Percentiles rank a stretch among this genome's conserved stretches.
Conservation (phyloP, 768 basidiomycete species). For the Trametes elegans region DNA sequence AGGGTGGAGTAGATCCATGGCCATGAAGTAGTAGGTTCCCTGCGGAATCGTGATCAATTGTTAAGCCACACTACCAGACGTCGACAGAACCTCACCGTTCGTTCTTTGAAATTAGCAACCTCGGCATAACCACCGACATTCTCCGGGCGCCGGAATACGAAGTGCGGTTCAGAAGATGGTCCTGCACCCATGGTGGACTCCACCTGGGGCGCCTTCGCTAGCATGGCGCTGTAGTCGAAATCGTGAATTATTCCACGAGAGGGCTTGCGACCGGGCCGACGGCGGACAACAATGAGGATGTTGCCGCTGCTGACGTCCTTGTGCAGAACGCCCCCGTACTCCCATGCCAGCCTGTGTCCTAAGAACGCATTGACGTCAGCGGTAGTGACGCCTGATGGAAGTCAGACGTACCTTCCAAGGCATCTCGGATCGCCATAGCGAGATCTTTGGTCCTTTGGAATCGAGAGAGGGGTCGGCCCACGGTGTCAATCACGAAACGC, state of each 20-base stretch:
- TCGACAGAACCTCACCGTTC: not conserved
- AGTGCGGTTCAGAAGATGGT: not conserved
- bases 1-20: not conserved
- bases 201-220: not conserved
- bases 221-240: conserved; percentile 1
- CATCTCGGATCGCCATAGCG: conserved; percentile 6
- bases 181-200: not conserved
- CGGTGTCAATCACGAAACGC: conserved; percentile 2
- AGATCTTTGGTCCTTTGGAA: conserved; percentile 9
- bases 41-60: too few species aligned
- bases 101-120: not conserved
- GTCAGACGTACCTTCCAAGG: conserved; percentile 8
- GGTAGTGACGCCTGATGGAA: too few species aligned
- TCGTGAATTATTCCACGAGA: not conserved
- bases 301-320: not conserved
- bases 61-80: too few species aligned
- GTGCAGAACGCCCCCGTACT: not conserved
- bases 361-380: not conserved
- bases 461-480: conserved; percentile 5
- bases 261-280: not conserved
- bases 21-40: conserved; percentile 5
- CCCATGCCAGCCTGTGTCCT: not conserved
- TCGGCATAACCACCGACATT: not conserved
- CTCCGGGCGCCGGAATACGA: not conserved
- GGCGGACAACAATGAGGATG: not conserved